Evolutionary conservation across 139 green algal genomes (phyloP), one percentile per base, ranked within the genome.

Genomic region (Coelastrella sp.): DNA sequence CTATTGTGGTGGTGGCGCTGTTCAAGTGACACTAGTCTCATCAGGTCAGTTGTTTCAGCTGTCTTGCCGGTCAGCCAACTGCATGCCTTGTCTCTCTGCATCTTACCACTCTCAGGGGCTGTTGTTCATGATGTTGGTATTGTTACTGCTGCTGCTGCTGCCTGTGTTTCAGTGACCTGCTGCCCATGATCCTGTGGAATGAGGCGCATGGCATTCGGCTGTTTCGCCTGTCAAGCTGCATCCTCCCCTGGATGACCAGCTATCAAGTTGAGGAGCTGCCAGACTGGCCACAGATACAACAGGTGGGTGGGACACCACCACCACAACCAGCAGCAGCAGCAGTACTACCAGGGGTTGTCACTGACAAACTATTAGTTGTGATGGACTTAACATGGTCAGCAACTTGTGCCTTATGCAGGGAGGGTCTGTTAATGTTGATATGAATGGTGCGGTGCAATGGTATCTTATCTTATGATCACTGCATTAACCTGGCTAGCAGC

Each of bases 121-220:
- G 78, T 73, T 70, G 78, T 66, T 82, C 35, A 82, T 63, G 12
- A 9, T 82, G 35, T 82, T 82, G 76, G 25, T 0, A 76, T 27
- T 27, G 70, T 25, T 76, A 25, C 20, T 76, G 70, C 7, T 91
- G n/a, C 25, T 91, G n/a, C 25, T 81, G n/a, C 78, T 12, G 11
- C 24, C 24, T 8, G 6, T 83, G 25, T 59, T 76, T 63, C 49
- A 76, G 68, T 72, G 56, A 79, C 17, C 68, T 83, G n/a, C 8
- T 88, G 81, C 63, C 66, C 15, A 6, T 80, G 14, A 66, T 74
- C 19, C 61, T 27, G 7, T 91, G 94, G 94, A 97, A 97, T 78
- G 88, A 94, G 56, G 92, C 92, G 70, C 88, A 97, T 57, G 92
- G 93, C 91, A 96, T 97, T 35, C 89, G 93, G 7, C 89, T 97